Base-by-base conservation (phyloP, 495 filamentous ascomycete genomes). In the Apiosordaria backusii region DNA sequence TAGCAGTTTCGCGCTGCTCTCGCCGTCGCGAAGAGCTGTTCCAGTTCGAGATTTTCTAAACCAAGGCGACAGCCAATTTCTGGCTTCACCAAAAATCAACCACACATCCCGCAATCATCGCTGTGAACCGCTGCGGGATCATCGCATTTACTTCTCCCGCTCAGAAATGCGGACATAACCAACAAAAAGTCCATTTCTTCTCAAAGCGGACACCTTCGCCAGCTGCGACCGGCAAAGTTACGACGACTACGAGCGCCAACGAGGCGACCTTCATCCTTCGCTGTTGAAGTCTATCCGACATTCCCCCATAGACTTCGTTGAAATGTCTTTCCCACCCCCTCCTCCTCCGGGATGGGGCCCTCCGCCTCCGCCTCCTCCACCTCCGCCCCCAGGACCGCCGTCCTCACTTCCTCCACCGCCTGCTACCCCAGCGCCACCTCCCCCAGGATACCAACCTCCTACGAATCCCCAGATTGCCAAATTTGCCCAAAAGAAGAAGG, bases 401-500 rank as follows among this genome's bases (percentile, higher is more conserved):
- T 89, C 89, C 67, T 89, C 91, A 66, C 89, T 90, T 25, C 88
- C 92, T 6, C 87, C 91, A 73, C 82, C 82, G 29, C 80, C 84
- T 19, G 77, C 83, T 50, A 85, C 87, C 61, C 81, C 88, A 70
- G 89, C 90, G 61, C 92, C 92, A 65, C 93, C 95, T 60, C 94
- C 95, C 22, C 93, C 94, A 35, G 92, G 93, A 52, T 96, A 93
- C 75, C 86, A 88, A 60, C 93, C 94, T 22, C 88, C 90, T 24
- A 85, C 87, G 68, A 91, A 98, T 74, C 89, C 93, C 55, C 91
- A 92, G 68, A 85, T 91, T 76, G 92, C 92, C 55, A 99, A 98
- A 80, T 97, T 97, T 75, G 90, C 92, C 63, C 90, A 96, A 79
- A 99, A 98, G 84, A 98, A 97, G 84, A 96, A 93, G 77, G 92